Base-by-base conservation (phyloP, 2,329 filamentous ascomycete species). In the Lizonia empirigonia region DNA sequence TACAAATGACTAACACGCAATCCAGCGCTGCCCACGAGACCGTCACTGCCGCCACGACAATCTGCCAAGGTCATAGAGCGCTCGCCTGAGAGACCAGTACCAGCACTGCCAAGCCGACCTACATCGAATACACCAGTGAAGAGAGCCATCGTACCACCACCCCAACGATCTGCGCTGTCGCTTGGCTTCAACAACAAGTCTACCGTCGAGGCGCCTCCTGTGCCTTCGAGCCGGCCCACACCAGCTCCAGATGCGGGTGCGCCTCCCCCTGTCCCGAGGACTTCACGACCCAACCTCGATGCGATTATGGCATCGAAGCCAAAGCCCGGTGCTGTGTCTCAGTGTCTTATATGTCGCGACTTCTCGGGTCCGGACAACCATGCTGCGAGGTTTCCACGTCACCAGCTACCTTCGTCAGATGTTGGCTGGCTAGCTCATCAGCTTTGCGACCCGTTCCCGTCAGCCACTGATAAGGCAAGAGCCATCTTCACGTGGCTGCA, bases 401-500 rank as follows among this genome's bases (percentile, higher is more conserved):
- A 87, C 35, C 83, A 85, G 1, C 81, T 97, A 15, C 90, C 90
- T 35, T 85, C 88, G 0, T 74, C 77, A 4, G 80, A 85, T 59
- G 78, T 94, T 3, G 84, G 82, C 16, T 89, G 89, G 76, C 80
- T 99, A 19, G 91, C 92, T 0, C 82, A 84, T 42, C 84, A 89
- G 42, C 82, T 97, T 16, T 96, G 91, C 50, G 79, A 81, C 4
- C 88, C 89, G 0, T 97, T 97, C 67, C 75, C 85, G 1, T 96
- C 90, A 0, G 76, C 79, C 1, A 96, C 93, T 0, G 93, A 97
- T 73, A 97, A 97, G 76, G 93, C 94, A 2, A 83, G 94, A 22
- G 91, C 86, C 2, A 90, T 99, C 53, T 97, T 97, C 70, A 90
- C 89, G 1, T 99, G 94, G 94, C 85, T 92, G 32, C 93, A 97